phyloP scores from a whole-genome alignment of 192 early-diverging fungal genomes.

The Podila clonocystis region DNA sequence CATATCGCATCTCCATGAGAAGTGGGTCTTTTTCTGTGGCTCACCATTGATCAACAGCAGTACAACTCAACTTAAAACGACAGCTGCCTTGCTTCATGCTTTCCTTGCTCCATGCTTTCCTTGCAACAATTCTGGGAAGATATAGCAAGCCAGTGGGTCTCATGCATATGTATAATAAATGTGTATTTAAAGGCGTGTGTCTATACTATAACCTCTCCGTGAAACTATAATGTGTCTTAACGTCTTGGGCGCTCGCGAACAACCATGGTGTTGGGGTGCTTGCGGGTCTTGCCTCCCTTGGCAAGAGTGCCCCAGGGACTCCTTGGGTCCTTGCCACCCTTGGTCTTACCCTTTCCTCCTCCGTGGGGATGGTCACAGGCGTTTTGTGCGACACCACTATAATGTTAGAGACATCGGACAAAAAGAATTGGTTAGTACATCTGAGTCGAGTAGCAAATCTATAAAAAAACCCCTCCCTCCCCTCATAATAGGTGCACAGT shows the following conservation, averaged over 20 bases:
- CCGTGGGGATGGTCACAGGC: slow-evolving; percentile 96
- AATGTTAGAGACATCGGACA: not conserved
- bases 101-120: too few relatives aligned
- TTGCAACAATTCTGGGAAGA: too few relatives aligned
- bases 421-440: not conserved
- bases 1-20: too few relatives aligned
- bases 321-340: slow-evolving; percentile 87
- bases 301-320: slow-evolving; percentile 93
- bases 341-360: slow-evolving; percentile 94
- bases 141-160: too few relatives aligned
- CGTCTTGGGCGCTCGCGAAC: slow-evolving; percentile 71
- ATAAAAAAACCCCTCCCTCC: too few relatives aligned
- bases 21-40: too few relatives aligned
- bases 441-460: not conserved
- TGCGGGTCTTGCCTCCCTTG: slow-evolving; percentile 92
- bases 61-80: too few relatives aligned
- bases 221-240: slow-evolving; percentile 25
- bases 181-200: too few relatives aligned
- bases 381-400: slow-evolving; percentile 95
- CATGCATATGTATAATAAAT: too few relatives aligned
- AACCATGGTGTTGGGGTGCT: slow-evolving; percentile 72
- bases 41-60: too few relatives aligned
- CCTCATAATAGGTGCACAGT: not conserved
- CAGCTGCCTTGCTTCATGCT: too few relatives aligned
- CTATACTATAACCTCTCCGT: not conserved